These are phyloP conservation scores for Thalassia testudinum DNA, from an alignment of 116 monocot species.

Conservation along the genomic window DNA sequence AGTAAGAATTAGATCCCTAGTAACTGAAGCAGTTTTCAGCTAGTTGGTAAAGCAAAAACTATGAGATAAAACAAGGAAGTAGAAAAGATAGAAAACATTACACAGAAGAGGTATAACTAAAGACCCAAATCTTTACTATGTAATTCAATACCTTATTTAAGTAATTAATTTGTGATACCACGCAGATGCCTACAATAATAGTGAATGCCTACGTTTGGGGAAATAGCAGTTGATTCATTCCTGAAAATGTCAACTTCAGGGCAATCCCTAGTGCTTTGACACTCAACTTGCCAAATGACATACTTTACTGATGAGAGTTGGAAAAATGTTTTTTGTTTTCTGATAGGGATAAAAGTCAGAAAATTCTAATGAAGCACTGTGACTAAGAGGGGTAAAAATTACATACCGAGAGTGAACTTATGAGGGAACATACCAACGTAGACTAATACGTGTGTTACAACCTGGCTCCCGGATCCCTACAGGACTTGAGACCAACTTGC, in stretches of 20 bases:
- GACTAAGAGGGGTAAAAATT: too few relatives aligned
- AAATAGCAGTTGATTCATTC: constrained; percentile 78
- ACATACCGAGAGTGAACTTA: constrained; percentile 87
- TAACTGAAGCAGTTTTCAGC: too few relatives aligned
- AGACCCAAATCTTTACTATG: too few relatives aligned
- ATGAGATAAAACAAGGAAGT: too few relatives aligned
- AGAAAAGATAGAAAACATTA: too few relatives aligned
- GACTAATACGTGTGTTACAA: constrained; percentile 82
- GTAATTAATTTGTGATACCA: constrained; percentile 76
- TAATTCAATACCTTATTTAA: constrained; percentile 57
- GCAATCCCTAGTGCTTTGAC: constrained; percentile 87
- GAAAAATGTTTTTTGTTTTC: background rate
- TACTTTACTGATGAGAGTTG: background rate
- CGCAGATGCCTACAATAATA: constrained; percentile 44
- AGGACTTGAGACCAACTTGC: too few relatives aligned
- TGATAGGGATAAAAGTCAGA: background rate
- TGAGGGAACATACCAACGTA: constrained; percentile 92
- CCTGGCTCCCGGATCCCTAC: too few relatives aligned
- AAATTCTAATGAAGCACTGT: background rate
- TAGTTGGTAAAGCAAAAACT: too few relatives aligned
- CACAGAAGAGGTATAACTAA: too few relatives aligned
- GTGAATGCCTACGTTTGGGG: constrained; percentile 75
- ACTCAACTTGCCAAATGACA: constrained; percentile 51
- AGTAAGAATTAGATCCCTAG: too few relatives aligned
- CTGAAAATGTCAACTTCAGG: constrained; percentile 81